Conservation (phyloP, 495 filamentous ascomycete species). For the Aspergillus olivimuriae region DNA sequence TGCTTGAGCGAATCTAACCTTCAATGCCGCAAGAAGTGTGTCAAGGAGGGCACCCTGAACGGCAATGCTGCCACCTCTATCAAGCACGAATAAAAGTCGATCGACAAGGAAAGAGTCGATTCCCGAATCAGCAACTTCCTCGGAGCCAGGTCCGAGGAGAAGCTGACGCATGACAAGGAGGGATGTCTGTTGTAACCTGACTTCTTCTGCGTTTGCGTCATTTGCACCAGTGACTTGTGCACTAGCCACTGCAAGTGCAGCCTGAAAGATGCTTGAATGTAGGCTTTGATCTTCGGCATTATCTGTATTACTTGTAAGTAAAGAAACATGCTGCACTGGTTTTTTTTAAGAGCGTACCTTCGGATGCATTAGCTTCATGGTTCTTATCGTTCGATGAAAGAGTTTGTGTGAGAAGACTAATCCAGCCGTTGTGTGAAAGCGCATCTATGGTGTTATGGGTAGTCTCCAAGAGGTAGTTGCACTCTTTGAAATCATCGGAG, state of each 20-base stretch:
- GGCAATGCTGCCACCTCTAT: slow-evolving; percentile 31
- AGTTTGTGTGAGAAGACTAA: slow-evolving; percentile 31
- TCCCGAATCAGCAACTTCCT: slow-evolving; percentile 58
- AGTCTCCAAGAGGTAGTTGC: slow-evolving; percentile 70
- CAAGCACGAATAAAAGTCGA: slow-evolving; percentile 57
- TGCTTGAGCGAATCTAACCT: slow-evolving; percentile 51
- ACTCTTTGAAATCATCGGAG: slow-evolving; percentile 64
- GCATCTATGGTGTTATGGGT: slow-evolving; percentile 61
- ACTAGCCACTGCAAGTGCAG: slow-evolving; percentile 27
- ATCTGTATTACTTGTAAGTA: slow-evolving; percentile 16
- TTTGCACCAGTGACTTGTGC: slow-evolving; percentile 8
- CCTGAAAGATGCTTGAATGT: slow-evolving; percentile 35
- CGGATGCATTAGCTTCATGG: slow-evolving; percentile 18
- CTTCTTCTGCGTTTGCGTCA: slow-evolving; percentile 22
- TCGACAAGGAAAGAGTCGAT: slow-evolving; percentile 70
- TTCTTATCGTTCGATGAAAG: slow-evolving; percentile 26
- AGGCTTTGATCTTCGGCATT: slow-evolving; percentile 26
- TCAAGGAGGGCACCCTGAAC: slow-evolving; percentile 73
- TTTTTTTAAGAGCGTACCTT: slow-evolving; percentile 21
- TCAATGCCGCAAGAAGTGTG: slow-evolving; percentile 63
- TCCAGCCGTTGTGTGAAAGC: slow-evolving; percentile 39
- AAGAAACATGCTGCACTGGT: not conserved
- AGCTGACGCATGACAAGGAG: slow-evolving; percentile 70
- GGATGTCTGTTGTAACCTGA: slow-evolving; percentile 58
- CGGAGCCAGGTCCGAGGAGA: slow-evolving; percentile 62